Percentiles rank a stretch among this genome's conserved stretches.
phyloP scores from a whole-genome alignment of 345 rosid species.

The Bruguiera parviflora region DNA sequence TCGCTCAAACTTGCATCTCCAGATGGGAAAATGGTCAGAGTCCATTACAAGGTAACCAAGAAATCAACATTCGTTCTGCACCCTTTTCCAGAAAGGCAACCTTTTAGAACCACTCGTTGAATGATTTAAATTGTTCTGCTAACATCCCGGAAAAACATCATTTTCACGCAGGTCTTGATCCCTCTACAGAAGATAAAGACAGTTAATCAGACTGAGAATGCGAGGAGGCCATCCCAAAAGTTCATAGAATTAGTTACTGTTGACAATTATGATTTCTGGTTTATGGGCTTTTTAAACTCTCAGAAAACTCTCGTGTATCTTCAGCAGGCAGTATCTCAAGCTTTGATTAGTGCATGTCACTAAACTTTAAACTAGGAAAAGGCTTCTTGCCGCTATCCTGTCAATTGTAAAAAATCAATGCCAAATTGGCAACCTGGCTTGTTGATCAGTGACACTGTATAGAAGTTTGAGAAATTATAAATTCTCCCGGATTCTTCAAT shows the following conservation, averaged over 20 bases:
- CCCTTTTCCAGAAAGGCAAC: not conserved
- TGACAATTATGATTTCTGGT: conserved; percentile 84
- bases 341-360: conserved; percentile 23
- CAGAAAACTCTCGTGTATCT: conserved; percentile 62
- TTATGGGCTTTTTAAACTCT: conserved; percentile 75
- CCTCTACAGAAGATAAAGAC: conserved; percentile 53
- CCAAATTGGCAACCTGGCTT: not conserved
- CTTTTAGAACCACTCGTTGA: not conserved
- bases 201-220: conserved; percentile 49
- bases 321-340: conserved; percentile 43
- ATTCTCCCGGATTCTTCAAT: not conserved
- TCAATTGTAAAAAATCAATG: conserved; percentile 11
- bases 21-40: conserved; percentile 28
- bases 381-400: conserved; percentile 9
- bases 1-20: conserved; percentile 35
- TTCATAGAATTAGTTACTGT: conserved; percentile 61
- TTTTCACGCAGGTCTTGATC: conserved; percentile 41
- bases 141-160: not conserved
- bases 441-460: conserved; percentile 13
- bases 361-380: conserved; percentile 16
- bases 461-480: not conserved
- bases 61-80: not conserved
- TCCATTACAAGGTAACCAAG: conserved; percentile 37
- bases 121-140: not conserved
- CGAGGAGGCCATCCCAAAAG: conserved; percentile 66